Base-by-base conservation (phyloP, 129 eudicot genomes). In the Smallanthus sonchifolius region DNA sequence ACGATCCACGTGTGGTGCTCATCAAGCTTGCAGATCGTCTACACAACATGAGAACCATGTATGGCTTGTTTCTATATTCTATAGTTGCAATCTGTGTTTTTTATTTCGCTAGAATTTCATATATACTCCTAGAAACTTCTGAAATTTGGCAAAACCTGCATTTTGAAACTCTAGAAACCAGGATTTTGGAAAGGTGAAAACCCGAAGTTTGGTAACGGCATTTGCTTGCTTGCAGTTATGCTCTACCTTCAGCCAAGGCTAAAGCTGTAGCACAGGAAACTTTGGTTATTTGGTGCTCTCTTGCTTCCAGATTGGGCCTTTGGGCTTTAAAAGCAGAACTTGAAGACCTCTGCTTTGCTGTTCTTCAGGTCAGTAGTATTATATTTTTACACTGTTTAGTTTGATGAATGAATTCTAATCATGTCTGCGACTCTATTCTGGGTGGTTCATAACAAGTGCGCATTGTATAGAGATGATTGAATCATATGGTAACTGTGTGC, bases 11-110 rank as follows among this genome's bases (percentile, higher is more conserved):
- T 69, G 98, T 93, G 77, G 96, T 93, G 67, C 98, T 93, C 82
- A 90, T 93, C 77, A 93, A 93, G 87, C 97, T 93, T 79, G 98
- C 98, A 42, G 97, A 93, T 76, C 97, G 98, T 76, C 98, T 93
- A 57, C 98, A 93, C 83, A 93, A 93, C 88, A 86, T 93, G 98
- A 87, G 97, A 87, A 93, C 98, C 83, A 93, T 93, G 98, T 93
- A 90, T 54, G 81, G 17, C 60, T 45, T 61, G 19, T 57, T 69
- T 45, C 70, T 43, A 36, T n/a, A n/a, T n/a, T n/a, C n/a, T n/a
- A n/a, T 69, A 34, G 59, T n/a, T 56, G 20, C 48, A 14, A 17
- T 47, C 40, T 35, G 36, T 54, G 57, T n/a, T 36, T 35, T 37
- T 55, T 48, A 15, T 48, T 48, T n/a, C 19, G 7, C 13, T 6